These are phyloP conservation scores for Arthroderma sp. DNA, from an alignment of 2,329 filamentous ascomycete genomes.

Conservation along the genomic window DNA sequence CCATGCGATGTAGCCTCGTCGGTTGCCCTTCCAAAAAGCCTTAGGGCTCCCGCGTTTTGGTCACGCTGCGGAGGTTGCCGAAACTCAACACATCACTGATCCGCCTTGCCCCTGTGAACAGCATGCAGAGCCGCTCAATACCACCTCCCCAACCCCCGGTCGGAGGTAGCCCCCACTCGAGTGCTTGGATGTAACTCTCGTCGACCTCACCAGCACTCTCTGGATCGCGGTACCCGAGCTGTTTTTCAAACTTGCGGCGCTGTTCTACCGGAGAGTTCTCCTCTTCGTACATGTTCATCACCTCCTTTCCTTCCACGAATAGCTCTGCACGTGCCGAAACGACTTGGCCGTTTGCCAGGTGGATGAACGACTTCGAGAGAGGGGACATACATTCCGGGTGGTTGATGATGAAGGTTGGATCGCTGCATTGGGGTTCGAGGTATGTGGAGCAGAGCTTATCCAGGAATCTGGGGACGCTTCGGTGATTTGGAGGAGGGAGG, in stretches of 20 bases:
- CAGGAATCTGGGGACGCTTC: constrained; percentile 56
- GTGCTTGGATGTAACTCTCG: constrained; percentile 67
- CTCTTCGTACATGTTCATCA: constrained; percentile 96
- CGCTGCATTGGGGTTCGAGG: constrained; percentile 61
- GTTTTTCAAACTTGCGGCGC: constrained; percentile 62
- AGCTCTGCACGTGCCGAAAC: constrained; percentile 75
- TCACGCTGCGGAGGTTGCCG: constrained; percentile 56
- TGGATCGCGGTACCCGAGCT: constrained; percentile 36
- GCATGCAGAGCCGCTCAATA: constrained; percentile 80
- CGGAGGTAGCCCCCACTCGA: constrained; percentile 85
- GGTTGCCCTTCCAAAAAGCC: no score
- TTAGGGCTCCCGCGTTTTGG: constrained; percentile 8
- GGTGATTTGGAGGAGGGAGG: constrained; percentile 37
- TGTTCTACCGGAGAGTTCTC: constrained; percentile 88
- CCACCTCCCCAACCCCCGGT: constrained; percentile 96
- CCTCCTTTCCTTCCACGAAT: constrained; percentile 65
- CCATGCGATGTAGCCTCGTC: no score
- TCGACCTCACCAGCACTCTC: constrained; percentile 46
- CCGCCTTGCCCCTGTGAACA: constrained; percentile 63
- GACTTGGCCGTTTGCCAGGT: constrained; percentile 52
- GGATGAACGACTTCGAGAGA: constrained; percentile 72
- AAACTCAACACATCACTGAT: constrained; percentile 84
- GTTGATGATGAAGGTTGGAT: constrained; percentile 74
- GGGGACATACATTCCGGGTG: constrained; percentile 87
- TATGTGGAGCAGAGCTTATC: constrained; percentile 65